Evolutionary conservation across 2,329 filamentous ascomycete genomes (phyloP).

Genomic region (Diaporthe sp.): DNA sequence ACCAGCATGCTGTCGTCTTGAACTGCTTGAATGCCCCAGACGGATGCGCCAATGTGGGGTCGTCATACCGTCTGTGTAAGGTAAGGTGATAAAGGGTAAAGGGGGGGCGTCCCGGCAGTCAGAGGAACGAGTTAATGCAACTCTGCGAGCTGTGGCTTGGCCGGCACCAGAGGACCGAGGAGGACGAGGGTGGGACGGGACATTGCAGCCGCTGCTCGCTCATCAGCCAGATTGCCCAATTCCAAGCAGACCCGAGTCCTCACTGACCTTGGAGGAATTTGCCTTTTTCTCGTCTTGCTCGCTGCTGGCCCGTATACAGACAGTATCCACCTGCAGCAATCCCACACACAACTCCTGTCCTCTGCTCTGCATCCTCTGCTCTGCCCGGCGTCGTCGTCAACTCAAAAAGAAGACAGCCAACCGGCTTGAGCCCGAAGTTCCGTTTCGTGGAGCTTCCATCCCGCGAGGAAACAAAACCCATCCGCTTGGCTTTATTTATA

Average conservation of each 20-base stretch:
- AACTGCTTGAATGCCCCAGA: neutral
- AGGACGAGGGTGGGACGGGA: conserved; percentile 26
- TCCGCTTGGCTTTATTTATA: conserved; percentile 33
- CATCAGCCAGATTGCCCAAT: conserved; percentile 31
- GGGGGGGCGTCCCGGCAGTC: conserved; percentile 22
- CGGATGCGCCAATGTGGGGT: conserved; percentile 20
- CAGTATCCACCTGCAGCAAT: conserved; percentile 4
- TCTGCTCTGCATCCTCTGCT: neutral
- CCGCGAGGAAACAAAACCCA: conserved; percentile 27
- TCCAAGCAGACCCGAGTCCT: conserved; percentile 11
- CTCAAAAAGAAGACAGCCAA: neutral
- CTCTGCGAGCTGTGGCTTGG: conserved; percentile 28
- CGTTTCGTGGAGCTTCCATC: conserved; percentile 15
- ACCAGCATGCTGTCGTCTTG: conserved; percentile 16
- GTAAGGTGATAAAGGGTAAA: conserved; percentile 22
- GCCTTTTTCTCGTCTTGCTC: conserved; percentile 18
- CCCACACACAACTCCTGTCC: neutral
- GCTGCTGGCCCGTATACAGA: neutral
- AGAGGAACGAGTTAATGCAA: conserved; percentile 23
- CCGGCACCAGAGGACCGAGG: conserved; percentile 30
- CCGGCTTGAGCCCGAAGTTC: neutral
- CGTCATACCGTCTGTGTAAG: neutral
- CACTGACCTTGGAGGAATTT: neutral
- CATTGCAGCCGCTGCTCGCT: conserved; percentile 17
- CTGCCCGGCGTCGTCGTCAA: neutral